A percentile compares a stretch with the other conserved stretches of the same genome.
These are phyloP conservation scores for Mortierella sp. DNA, from an alignment of 371 early-diverging fungal genomes.

Conservation along the genomic window DNA sequence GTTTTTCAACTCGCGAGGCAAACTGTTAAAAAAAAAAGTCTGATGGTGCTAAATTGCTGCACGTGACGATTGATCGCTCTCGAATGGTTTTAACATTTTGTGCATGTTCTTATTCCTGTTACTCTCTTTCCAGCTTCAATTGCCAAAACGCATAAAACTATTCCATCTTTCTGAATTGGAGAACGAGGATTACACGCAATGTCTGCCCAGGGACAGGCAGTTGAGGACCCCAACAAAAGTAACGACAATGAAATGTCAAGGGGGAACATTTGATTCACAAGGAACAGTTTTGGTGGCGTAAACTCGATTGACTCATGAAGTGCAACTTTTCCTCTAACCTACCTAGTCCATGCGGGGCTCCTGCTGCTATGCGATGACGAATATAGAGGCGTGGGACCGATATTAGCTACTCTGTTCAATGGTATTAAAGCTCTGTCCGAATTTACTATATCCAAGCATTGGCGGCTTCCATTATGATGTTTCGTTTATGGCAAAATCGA, in stretches of 20 bases:
- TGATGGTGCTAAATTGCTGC: too few relatives aligned
- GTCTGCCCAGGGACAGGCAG: constrained; percentile 1
- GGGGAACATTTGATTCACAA: neutral
- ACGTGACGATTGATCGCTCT: too few relatives aligned
- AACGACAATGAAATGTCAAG: neutral
- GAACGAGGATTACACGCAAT: neutral
- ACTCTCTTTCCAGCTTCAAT: too few relatives aligned
- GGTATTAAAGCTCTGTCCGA: constrained; percentile 9
- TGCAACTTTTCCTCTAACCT: too few relatives aligned
- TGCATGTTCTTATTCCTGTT: too few relatives aligned
- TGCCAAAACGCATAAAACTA: neutral
- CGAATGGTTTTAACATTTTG: too few relatives aligned
- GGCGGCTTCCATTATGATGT: neutral
- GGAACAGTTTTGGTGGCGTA: neutral
- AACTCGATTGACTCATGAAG: neutral
- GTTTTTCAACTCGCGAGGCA: too few relatives aligned
- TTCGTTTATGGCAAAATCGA: neutral
- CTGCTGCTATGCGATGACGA: constrained; percentile 3
- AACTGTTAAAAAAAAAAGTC: too few relatives aligned
- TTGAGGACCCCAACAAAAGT: neutral
- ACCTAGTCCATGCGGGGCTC: constrained; percentile 15
- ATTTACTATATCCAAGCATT: neutral
- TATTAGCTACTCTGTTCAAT: constrained; percentile 13
- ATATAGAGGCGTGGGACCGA: constrained; percentile 14
- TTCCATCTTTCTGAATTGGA: neutral